phyloP scores from a whole-genome alignment of 139 green algal genomes.

The Chlorella vulgaris region DNA sequence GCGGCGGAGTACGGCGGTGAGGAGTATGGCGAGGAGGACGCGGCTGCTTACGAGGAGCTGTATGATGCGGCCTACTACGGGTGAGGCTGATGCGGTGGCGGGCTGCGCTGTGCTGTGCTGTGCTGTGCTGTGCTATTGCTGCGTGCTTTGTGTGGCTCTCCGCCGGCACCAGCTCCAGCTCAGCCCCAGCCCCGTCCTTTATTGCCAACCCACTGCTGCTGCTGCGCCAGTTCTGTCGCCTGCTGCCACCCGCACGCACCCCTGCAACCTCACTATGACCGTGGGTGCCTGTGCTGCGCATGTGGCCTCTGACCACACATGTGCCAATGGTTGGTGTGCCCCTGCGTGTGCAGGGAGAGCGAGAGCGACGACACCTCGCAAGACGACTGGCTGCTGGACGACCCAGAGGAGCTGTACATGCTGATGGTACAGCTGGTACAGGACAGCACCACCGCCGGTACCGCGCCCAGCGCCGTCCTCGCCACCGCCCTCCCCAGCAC shows the following conservation, averaged over 20 bases:
- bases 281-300: not conserved
- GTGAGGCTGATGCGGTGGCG: not conserved
- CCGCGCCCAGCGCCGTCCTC: not conserved
- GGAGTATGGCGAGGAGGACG: not conserved
- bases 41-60: not conserved
- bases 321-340: too few species aligned
- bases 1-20: not conserved
- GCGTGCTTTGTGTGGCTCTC: too few species aligned
- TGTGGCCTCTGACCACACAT: not conserved
- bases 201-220: too few species aligned
- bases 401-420: not conserved
- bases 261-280: too few species aligned
- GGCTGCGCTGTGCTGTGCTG: not conserved
- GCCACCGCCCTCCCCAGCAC: not conserved
- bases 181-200: too few species aligned
- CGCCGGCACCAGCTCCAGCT: too few species aligned
- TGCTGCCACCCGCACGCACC: not conserved
- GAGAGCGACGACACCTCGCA: not conserved
- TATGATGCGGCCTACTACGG: not conserved
- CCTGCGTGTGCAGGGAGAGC: too few species aligned
- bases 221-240: not conserved
- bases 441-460: not conserved
- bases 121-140: not conserved
- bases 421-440: not conserved
- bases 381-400: constrained; percentile 23